Evolutionary conservation across 148 eudicot genomes (phyloP).

Genomic region (Silene conica): DNA sequence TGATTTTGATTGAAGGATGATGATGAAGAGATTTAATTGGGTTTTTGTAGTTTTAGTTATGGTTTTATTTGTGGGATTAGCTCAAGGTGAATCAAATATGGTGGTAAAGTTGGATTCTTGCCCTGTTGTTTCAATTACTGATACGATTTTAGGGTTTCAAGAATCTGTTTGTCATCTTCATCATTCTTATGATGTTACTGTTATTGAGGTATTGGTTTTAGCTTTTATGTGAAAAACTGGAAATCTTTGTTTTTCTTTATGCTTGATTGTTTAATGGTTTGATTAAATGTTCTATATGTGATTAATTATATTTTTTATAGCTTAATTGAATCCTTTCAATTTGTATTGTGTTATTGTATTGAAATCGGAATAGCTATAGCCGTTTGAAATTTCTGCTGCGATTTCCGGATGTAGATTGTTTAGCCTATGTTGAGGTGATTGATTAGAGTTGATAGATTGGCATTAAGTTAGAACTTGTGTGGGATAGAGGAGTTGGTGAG

Average conservation of each 20-base stretch:
- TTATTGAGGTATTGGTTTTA: constrained; percentile 49
- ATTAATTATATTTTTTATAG: background rate
- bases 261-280: background rate
- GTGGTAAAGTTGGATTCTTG: constrained; percentile 36
- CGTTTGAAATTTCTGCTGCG: background rate
- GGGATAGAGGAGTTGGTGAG: no score
- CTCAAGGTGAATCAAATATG: constrained; percentile 39
- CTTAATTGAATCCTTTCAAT: background rate
- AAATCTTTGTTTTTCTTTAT: background rate
- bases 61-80: constrained; percentile 32
- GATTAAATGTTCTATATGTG: background rate
- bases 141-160: constrained; percentile 46
- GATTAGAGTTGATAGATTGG: background rate
- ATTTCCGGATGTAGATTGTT: background rate
- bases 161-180: constrained; percentile 37
- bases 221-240: background rate
- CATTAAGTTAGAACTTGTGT: no score
- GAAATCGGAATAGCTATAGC: background rate
- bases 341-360: background rate
- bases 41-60: constrained; percentile 23
- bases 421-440: constrained; percentile 2
- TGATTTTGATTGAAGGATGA: constrained; percentile 22
- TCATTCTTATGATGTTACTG: constrained; percentile 31
- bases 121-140: constrained; percentile 39
- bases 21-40: constrained; percentile 30